These are phyloP conservation scores for Syzygium aromaticum DNA, from an alignment of 345 rosid species.

Conservation along the genomic window DNA sequence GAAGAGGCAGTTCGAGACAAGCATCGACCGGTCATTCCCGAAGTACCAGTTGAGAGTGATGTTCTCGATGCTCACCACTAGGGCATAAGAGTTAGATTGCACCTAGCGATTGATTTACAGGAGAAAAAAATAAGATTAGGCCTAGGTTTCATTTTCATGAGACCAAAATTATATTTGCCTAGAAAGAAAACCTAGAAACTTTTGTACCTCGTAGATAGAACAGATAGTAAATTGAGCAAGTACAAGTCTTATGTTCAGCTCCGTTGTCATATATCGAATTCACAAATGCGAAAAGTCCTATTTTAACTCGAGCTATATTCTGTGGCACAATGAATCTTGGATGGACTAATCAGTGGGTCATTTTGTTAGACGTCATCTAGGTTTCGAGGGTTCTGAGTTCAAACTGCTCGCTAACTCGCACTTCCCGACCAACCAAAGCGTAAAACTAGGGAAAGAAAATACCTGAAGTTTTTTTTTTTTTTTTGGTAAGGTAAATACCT, in stretches of 20 bases:
- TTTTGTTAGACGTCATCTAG: background rate
- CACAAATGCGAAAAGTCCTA: background rate
- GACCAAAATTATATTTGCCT: background rate
- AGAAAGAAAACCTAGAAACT: background rate
- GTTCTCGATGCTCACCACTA: slow-evolving; percentile 54
- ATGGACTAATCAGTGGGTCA: background rate
- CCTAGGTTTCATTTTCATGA: background rate
- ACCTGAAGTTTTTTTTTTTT: background rate
- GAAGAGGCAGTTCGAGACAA: slow-evolving; percentile 50
- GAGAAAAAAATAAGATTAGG: background rate
- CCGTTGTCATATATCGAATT: background rate
- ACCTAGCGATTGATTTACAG: slow-evolving; percentile 16
- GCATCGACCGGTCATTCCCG: slow-evolving; percentile 53
- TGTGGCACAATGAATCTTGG: background rate
- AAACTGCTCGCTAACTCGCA: background rate
- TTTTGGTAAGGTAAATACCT: too few relatives aligned
- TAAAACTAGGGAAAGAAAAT: background rate
- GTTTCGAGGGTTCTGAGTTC: background rate
- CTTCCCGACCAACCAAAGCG: background rate
- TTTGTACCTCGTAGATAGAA: background rate
- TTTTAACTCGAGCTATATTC: background rate
- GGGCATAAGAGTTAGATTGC: slow-evolving; percentile 37
- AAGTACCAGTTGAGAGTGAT: slow-evolving; percentile 33
- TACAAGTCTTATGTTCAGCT: background rate
- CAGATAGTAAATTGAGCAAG: background rate